phyloP scores from a whole-genome alignment of 1,284 basidiomycete genomes.

The Cutaneotrichosporon sp. region DNA sequence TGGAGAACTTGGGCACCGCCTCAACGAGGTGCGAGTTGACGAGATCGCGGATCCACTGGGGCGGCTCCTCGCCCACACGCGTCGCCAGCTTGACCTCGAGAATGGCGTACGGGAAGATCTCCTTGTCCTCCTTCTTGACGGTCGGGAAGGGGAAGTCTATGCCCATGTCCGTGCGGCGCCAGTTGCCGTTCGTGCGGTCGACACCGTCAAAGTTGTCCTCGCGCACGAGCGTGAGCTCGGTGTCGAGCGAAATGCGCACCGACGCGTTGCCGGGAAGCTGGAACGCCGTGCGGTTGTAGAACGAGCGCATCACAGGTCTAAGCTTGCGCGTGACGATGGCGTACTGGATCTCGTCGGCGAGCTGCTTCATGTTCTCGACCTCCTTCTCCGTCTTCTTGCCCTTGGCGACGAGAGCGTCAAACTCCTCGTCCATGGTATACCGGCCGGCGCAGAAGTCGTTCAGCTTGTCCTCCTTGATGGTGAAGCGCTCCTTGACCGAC shows the following conservation, averaged over 20 bases:
- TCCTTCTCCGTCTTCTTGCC: slow-evolving; percentile 95
- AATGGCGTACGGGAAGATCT: slow-evolving; percentile 88
- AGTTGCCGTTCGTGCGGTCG: slow-evolving; percentile 78
- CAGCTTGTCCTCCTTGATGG: slow-evolving; percentile 92
- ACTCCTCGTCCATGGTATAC: slow-evolving; percentile 92
- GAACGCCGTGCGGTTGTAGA: slow-evolving; percentile 99
- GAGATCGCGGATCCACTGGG: slow-evolving; percentile 93
- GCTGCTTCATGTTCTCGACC: slow-evolving; percentile 91
- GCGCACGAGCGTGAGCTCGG: slow-evolving; percentile 88
- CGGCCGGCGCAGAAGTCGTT: slow-evolving; percentile 89
- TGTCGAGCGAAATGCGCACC: slow-evolving; percentile 97
- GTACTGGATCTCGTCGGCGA: slow-evolving; percentile 96
- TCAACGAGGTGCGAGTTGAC: slow-evolving; percentile 93
- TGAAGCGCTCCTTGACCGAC: slow-evolving; percentile 96
- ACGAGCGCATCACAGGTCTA: slow-evolving; percentile 93
- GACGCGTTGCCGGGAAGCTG: slow-evolving; percentile 97
- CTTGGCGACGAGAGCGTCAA: slow-evolving; percentile 82
- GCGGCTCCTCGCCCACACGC: slow-evolving; percentile 93
- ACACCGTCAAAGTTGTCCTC: slow-evolving; percentile 96
- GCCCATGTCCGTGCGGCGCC: slow-evolving; percentile 91
- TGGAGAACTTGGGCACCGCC: slow-evolving; percentile 80
- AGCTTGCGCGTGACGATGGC: slow-evolving; percentile 81
- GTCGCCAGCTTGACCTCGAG: slow-evolving; percentile 98
- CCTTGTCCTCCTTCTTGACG: slow-evolving; percentile 76
- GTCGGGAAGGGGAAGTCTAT: slow-evolving; percentile 90